Percentiles rank a stretch among this genome's conserved stretches.
Conservation (phyloP, 1,284 basidiomycete species). For the Psilocybe mexicana region DNA sequence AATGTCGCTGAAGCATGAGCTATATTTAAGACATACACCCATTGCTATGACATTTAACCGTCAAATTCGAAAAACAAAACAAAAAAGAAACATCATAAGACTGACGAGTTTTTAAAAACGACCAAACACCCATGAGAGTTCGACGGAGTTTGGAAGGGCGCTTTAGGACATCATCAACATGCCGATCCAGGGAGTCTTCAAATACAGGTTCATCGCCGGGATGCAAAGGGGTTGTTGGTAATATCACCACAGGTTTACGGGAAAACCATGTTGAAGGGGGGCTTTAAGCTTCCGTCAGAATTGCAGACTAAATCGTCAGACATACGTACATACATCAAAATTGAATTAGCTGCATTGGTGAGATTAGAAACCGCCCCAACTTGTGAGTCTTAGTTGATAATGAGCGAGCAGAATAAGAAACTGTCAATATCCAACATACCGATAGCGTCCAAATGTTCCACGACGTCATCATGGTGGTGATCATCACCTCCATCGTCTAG, state of each 20-base stretch:
- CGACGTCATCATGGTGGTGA: slow-evolving; percentile 71
- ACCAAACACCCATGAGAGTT: slow-evolving; percentile 74
- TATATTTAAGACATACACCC: slow-evolving; percentile 44
- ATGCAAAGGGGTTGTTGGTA: slow-evolving; percentile 40
- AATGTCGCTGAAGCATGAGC: neutral
- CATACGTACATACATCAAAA: slow-evolving; percentile 52
- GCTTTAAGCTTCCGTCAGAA: slow-evolving; percentile 24
- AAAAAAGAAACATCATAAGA: neutral
- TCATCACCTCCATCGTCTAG: slow-evolving; percentile 27
- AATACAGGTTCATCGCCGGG: slow-evolving; percentile 33
- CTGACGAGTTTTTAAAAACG: slow-evolving; percentile 82
- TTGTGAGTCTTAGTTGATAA: slow-evolving; percentile 57
- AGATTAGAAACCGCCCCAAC: slow-evolving; percentile 70
- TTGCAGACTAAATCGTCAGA: neutral
- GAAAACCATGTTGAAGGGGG: slow-evolving; percentile 71
- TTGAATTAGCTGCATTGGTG: slow-evolving; percentile 78
- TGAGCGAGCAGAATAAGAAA: neutral
- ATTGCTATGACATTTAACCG: slow-evolving; percentile 41
- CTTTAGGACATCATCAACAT: slow-evolving; percentile 78
- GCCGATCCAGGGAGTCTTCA: slow-evolving; percentile 70
- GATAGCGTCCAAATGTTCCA: slow-evolving; percentile 78
- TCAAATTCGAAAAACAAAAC: slow-evolving; percentile 5
- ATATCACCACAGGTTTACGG: slow-evolving; percentile 63
- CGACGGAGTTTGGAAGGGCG: slow-evolving; percentile 64
- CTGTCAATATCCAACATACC: slow-evolving; percentile 38